Evolutionary conservation across 2,329 filamentous ascomycete species (phyloP).

Genomic region (Dryadomyces sulphureus): DNA sequence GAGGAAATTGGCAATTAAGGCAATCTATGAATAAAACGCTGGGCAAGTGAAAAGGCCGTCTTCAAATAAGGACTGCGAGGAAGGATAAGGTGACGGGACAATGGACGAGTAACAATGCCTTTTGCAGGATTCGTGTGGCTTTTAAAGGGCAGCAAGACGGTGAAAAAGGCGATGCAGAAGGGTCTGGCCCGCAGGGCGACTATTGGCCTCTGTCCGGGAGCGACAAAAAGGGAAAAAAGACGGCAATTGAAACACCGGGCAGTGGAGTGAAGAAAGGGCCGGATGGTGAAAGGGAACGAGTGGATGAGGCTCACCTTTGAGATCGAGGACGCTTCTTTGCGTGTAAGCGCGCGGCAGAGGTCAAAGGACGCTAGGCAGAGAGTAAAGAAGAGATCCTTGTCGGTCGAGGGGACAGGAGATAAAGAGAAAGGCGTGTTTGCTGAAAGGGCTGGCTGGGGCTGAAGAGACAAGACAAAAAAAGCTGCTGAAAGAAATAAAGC

Average conservation of each 20-base stretch:
- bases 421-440: too few species aligned
- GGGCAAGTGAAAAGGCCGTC: neutral
- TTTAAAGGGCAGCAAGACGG: neutral
- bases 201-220: too few species aligned
- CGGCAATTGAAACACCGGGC: neutral
- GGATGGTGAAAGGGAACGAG: neutral
- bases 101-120: neutral
- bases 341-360: constrained; percentile 10
- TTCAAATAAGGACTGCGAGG: neutral
- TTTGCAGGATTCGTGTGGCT: neutral
- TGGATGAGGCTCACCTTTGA: constrained; percentile 6
- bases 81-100: neutral
- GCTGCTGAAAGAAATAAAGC: too few species aligned
- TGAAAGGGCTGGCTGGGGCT: too few species aligned
- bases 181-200: neutral
- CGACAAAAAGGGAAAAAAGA: neutral
- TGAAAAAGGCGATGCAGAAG: neutral
- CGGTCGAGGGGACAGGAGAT: neutral
- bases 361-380: neutral
- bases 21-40: neutral
- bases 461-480: too few species aligned
- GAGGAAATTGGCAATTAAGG: constrained; percentile 2
- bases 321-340: neutral
- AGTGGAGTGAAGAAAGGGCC: neutral
- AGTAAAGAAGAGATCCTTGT: neutral